These are phyloP conservation scores for Tulasnella sp. DNA, from an alignment of 768 basidiomycete species.

Conservation along the genomic window DNA sequence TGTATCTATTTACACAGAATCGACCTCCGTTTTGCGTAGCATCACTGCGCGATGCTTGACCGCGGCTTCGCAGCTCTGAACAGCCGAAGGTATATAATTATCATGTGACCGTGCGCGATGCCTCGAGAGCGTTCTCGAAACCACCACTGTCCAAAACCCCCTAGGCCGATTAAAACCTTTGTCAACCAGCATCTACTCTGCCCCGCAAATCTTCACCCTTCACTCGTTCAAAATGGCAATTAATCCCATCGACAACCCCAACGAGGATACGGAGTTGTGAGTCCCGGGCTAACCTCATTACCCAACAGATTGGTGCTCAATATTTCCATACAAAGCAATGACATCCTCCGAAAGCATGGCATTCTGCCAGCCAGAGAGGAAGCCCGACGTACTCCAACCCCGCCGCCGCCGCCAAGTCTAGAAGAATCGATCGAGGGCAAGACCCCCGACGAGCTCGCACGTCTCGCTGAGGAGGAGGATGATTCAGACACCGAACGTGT, in stretches of 20 bases:
- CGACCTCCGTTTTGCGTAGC: neutral
- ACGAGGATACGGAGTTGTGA: conserved; percentile 97
- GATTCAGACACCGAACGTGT: conserved; percentile 75
- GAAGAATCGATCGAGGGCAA: conserved; percentile 64
- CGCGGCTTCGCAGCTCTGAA: neutral
- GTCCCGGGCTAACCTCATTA: conserved; percentile 35
- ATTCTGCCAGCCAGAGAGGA: conserved; percentile 75
- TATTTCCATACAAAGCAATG: conserved; percentile 58
- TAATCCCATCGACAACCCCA: conserved; percentile 49
- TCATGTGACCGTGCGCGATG: neutral
- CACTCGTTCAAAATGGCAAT: neutral
- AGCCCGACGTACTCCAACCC: conserved; percentile 72
- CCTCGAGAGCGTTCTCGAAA: neutral
- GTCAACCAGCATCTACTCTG: neutral
- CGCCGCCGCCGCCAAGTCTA: conserved; percentile 71
- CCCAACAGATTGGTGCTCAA: conserved; percentile 24
- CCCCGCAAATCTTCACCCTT: no score
- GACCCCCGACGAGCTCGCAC: conserved; percentile 56
- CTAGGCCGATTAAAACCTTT: neutral
- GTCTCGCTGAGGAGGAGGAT: conserved; percentile 64
- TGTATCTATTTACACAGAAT: neutral
- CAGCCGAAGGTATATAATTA: neutral
- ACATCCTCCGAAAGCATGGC: conserved; percentile 87
- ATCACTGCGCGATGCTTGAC: neutral
- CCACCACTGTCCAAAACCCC: neutral